These are phyloP conservation scores for Aspergillus fumigatiaffinis DNA, from an alignment of 2,329 filamentous ascomycete genomes.

Conservation along the genomic window DNA sequence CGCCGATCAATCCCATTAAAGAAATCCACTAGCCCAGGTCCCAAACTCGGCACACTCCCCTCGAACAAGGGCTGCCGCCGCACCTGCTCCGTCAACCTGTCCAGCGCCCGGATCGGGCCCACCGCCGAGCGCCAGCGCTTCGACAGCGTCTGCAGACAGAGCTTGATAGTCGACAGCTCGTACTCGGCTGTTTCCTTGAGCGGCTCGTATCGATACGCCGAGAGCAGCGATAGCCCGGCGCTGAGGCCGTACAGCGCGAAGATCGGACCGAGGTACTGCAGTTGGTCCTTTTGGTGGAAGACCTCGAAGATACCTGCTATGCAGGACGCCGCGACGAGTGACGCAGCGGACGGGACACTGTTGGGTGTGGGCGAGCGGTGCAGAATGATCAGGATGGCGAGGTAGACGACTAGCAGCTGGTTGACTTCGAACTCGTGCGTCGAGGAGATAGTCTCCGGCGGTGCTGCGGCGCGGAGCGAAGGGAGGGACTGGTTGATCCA, in stretches of 20 bases:
- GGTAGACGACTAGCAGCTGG: constrained; percentile 37
- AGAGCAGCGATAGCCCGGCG: constrained; percentile 38
- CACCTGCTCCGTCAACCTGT: constrained; percentile 23
- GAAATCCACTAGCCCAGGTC: not conserved
- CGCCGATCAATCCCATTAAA: not conserved
- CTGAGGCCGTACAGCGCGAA: constrained; percentile 42
- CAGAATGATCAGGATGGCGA: constrained; percentile 37
- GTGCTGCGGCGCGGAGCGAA: not conserved
- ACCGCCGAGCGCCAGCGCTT: constrained; percentile 24
- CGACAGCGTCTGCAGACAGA: constrained; percentile 25
- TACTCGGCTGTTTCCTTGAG: constrained; percentile 23
- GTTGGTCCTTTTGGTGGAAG: constrained; percentile 39
- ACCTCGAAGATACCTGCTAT: constrained; percentile 41
- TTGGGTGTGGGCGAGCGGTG: constrained; percentile 27
- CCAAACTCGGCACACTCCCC: constrained; percentile 4
- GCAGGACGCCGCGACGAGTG: constrained; percentile 40
- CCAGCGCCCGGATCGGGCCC: constrained; percentile 15
- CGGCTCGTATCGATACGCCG: constrained; percentile 34
- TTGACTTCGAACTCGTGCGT: constrained; percentile 28
- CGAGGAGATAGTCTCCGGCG: constrained; percentile 9
- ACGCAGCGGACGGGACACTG: constrained; percentile 33
- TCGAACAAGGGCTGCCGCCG: constrained; percentile 17
- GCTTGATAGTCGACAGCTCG: constrained; percentile 22
- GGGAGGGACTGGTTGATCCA: constrained; percentile 36
- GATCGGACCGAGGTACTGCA: constrained; percentile 38